Conservation (phyloP, 2,329 filamentous ascomycete species). For the Aspergillus uvarum region DNA sequence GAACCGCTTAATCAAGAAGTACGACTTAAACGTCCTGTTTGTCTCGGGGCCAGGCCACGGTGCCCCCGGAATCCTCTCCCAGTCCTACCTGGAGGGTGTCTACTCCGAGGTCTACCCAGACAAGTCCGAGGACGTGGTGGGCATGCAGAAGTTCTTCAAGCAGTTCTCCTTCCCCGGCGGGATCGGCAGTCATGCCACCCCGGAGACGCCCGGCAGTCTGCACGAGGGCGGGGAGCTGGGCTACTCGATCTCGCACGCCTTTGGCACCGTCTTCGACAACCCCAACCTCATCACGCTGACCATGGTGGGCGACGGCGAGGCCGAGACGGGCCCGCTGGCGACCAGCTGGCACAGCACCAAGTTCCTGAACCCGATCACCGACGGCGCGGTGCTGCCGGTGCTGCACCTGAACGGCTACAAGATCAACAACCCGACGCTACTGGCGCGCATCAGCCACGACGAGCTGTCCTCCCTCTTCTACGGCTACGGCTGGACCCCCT, state of each 20-base stretch:
- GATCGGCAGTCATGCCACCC: conserved; percentile 74
- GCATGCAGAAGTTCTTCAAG: conserved; percentile 76
- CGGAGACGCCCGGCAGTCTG: conserved; percentile 73
- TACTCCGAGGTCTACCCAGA: conserved; percentile 77
- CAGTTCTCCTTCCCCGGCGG: conserved; percentile 80
- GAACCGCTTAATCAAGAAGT: conserved; percentile 79
- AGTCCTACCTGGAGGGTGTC: conserved; percentile 74
- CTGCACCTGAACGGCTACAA: conserved; percentile 82
- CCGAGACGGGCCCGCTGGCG: conserved; percentile 76
- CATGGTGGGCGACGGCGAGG: conserved; percentile 77
- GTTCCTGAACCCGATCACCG: conserved; percentile 75
- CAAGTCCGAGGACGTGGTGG: conserved; percentile 66
- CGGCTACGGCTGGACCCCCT: conserved; percentile 76
- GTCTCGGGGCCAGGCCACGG: conserved; percentile 76
- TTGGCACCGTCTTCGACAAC: conserved; percentile 73
- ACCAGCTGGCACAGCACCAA: conserved; percentile 82
- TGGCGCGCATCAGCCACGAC: conserved; percentile 71
- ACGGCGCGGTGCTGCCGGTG: conserved; percentile 74
- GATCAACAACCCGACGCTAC: conserved; percentile 75
- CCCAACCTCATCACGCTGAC: conserved; percentile 72
- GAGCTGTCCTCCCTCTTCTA: conserved; percentile 68
- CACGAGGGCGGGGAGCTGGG: conserved; percentile 80
- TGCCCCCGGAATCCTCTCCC: conserved; percentile 72
- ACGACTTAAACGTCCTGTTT: conserved; percentile 70
- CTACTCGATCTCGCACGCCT: conserved; percentile 78